phyloP scores from a whole-genome alignment of 2,329 filamentous ascomycete genomes.

The Aspergillus sp. region DNA sequence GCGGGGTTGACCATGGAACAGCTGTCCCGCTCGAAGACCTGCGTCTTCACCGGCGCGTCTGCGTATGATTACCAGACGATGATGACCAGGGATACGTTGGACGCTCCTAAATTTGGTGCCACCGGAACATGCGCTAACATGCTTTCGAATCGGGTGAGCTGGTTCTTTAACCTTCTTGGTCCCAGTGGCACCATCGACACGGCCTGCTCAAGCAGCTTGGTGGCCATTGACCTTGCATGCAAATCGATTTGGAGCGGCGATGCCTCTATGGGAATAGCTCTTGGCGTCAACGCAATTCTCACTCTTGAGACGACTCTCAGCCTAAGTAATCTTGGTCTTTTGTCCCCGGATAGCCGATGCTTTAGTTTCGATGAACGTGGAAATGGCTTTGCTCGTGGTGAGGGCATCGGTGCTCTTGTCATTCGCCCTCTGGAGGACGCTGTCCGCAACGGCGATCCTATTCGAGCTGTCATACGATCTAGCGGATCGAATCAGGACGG shows the following conservation, averaged over 20 bases:
- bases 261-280: slow-evolving; percentile 8
- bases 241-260: slow-evolving; percentile 22
- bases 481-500: slow-evolving; percentile 32
- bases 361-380: slow-evolving; percentile 35
- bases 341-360: slow-evolving; percentile 12
- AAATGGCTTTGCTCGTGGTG: slow-evolving; percentile 51
- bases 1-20: slow-evolving; percentile 27
- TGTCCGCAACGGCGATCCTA: slow-evolving; percentile 42
- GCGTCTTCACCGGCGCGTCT: slow-evolving; percentile 34
- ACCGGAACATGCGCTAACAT: slow-evolving; percentile 29
- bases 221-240: slow-evolving; percentile 24
- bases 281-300: slow-evolving; percentile 19
- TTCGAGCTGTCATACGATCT: slow-evolving; percentile 35
- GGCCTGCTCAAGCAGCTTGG: slow-evolving; percentile 27
- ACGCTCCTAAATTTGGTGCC: slow-evolving; percentile 14
- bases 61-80: slow-evolving; percentile 30
- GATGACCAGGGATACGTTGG: slow-evolving; percentile 19
- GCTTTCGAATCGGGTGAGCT: slow-evolving; percentile 31
- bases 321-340: slow-evolving; percentile 10
- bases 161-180: slow-evolving; percentile 29
- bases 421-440: slow-evolving; percentile 51
- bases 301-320: slow-evolving; percentile 11
- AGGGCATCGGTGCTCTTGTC: slow-evolving; percentile 50
- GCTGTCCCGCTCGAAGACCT: slow-evolving; percentile 30
- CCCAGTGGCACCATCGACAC: slow-evolving; percentile 30